Evolutionary conservation across 2,329 filamentous ascomycete species (phyloP), one percentile per base, ranked within the genome.

Genomic region (Colletotrichum tanaceti): DNA sequence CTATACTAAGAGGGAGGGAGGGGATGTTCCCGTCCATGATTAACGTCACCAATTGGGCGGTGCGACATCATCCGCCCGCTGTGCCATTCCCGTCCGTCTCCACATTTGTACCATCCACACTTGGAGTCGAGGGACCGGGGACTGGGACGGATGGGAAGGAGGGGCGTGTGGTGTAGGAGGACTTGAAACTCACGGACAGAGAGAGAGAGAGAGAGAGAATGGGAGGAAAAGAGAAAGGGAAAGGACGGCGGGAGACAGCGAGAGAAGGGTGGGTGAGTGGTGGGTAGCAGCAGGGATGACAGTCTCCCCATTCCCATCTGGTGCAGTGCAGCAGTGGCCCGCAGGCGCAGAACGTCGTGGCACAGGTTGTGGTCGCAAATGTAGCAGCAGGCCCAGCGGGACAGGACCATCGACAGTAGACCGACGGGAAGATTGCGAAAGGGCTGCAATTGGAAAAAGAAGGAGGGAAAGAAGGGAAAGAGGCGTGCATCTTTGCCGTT

Each of bases 1-100:
- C 52, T 66, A 58, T n/a, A n/a, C n/a, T n/a, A n/a, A 63, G 52
- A 44, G 52, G 64, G 47, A 63, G 64, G 59, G 52, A 58, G 50
- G 59, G 59, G 64, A 63, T 63, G 41, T 52, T 67, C 64, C 64
- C 64, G 52, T 16, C 52, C 59, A 46, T 20, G 52, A 41, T 54
- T 43, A 58, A 67, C 58, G 43, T 53, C 64, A 52, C 59, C 64
- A 44, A 63, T 65, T 71, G 63, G 63, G 54, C 67, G 59, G 59
- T 59, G 49, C 69, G 67, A 64, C 59, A 68, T 63, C 55, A 64
- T 70, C 70, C 55, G 63, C 55, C 67, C 67, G 70, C 63, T 59
- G 44, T 71, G 61, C 55, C 67, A 70, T 70, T 63, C 67, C 58
- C 67, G 63, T 63, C 38, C 28, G 50, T 63, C 55, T 41, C 64